A percentile compares a stretch with the other conserved stretches of the same genome.
Evolutionary conservation across 1,284 basidiomycete genomes (phyloP).

Genomic region (Ganoderma resinaceum): DNA sequence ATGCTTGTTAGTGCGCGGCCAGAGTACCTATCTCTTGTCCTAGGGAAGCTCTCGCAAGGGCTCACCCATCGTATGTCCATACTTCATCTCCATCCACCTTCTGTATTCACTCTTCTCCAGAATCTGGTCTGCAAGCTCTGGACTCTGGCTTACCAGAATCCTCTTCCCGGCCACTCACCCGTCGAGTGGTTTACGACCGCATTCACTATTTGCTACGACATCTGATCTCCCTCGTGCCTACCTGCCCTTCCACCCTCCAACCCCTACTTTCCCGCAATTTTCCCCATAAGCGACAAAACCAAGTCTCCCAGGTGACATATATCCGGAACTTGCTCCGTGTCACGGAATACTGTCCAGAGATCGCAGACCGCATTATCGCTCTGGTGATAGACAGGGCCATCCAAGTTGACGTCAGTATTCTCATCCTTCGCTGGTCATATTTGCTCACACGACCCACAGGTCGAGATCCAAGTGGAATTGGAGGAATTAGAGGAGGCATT

Average conservation of each 20-base stretch:
- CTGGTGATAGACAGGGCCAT: conserved; percentile 92
- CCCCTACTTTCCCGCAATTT: conserved; percentile 87
- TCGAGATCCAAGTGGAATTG: conserved; percentile 96
- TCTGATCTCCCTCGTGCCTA: conserved; percentile 89
- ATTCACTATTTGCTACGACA: conserved; percentile 88
- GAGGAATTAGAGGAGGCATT: conserved; percentile 88
- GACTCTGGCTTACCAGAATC: conserved; percentile 62
- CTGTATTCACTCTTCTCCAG: conserved; percentile 46
- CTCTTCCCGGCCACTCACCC: conserved; percentile 77
- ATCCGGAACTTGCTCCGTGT: conserved; percentile 90
- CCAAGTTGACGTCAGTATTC: conserved; percentile 86
- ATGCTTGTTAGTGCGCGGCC: conserved; percentile 94
- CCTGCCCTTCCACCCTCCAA: conserved; percentile 84
- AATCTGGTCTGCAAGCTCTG: conserved; percentile 72
- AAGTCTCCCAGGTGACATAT: conserved; percentile 86
- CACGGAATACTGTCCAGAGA: conserved; percentile 89
- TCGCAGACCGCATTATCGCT: conserved; percentile 85
- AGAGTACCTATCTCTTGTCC: conserved; percentile 88
- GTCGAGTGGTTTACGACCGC: conserved; percentile 86
- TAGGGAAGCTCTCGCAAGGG: conserved; percentile 83
- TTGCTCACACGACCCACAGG: conserved; percentile 52
- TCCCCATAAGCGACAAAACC: conserved; percentile 92
- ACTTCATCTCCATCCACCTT: background rate
- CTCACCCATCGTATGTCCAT: conserved; percentile 84
- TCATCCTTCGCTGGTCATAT: background rate